Evolutionary conservation across 805 yeast genomes (phyloP), one percentile per base, ranked within the genome.

Genomic region (Teunomyces aglyptinius): DNA sequence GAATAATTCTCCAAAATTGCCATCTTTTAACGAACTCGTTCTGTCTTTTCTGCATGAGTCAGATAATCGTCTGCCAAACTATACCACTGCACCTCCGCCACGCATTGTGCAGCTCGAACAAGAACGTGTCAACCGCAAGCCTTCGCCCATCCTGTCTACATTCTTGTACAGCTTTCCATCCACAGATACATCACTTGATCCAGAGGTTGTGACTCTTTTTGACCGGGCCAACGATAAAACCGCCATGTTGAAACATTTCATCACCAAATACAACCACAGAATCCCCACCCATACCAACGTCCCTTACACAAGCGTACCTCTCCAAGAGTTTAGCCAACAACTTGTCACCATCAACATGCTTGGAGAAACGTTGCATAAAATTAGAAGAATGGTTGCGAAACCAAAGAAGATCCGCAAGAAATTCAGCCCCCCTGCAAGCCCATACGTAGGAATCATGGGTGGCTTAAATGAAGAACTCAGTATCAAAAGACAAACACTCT

Each of bases 381-480:
- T 11, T 24, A 15, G 44, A 20, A 41, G 15, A 11, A 32, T 16
- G 35, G 19, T 19, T 15, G 32, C 26, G 20, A 42, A 19, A 28
- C 32, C 20, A 16, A 15, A 34, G 28, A 16, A 34, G 8, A 12
- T 6, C 36, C 40, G 33, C 34, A 42, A 15, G 29, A 38, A 24
- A 19, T 3, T 36, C 27, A 20, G 28, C 10, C 15, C 27, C 3
- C 39, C 39, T 0, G 28, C 39, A 6, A 22, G 13, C 4, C n/a
- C 24, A 2, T 36, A 19, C 24, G 28, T 19, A 18, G 39, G 39
- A 7, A 36, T 19, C 18, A 36, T 19, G 13, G 55, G 55, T 4
- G 55, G 55, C 3, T 38, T 51, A 11, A 51, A 51, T 19, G n/a
- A 42, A 12, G 51, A 45, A 32, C 43, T 51, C 10, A 49, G 55